These are phyloP conservation scores for Lentinula detonsa DNA, from an alignment of 768 basidiomycete species.

Conservation along the genomic window DNA sequence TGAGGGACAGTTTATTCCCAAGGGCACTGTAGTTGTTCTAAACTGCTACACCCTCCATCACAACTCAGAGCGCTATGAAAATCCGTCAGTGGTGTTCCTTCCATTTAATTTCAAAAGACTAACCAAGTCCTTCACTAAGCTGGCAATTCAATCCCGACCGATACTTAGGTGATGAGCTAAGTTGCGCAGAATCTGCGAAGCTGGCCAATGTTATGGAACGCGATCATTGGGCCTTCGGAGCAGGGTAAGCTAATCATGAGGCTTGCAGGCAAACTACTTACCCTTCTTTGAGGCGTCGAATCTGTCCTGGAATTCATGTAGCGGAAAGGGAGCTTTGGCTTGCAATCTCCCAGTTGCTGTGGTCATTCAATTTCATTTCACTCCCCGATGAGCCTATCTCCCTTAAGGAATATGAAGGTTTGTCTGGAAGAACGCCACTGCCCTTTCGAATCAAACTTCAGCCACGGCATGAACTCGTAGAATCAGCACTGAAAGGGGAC, in stretches of 20 bases:
- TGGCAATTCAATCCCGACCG: conserved; percentile 27
- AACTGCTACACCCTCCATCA: conserved; percentile 22
- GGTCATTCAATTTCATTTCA: conserved; percentile 23
- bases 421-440: conserved; percentile 25
- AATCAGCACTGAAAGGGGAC: conserved; percentile 3
- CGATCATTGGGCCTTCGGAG: conserved; percentile 33
- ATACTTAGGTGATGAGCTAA: conserved; percentile 22
- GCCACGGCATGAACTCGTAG: conserved; percentile 10
- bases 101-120: not conserved
- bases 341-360: conserved; percentile 28
- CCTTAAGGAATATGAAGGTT: conserved; percentile 27
- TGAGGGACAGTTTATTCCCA: conserved; percentile 23
- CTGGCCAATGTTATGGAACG: conserved; percentile 20
- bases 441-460: conserved; percentile 18
- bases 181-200: conserved; percentile 24
- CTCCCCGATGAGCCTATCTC: conserved; percentile 26
- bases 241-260: conserved; percentile 18
- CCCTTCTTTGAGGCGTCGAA: conserved; percentile 15
- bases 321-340: conserved; percentile 29
- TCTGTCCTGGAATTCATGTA: conserved; percentile 26
- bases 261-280: not conserved
- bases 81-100: conserved; percentile 17
- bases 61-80: conserved; percentile 22
- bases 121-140: conserved; percentile 5
- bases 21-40: conserved; percentile 20